Percentiles rank a stretch among this genome's conserved stretches.
phyloP scores from a whole-genome alignment of 179 eudicot species.

The Nepenthes alata region DNA sequence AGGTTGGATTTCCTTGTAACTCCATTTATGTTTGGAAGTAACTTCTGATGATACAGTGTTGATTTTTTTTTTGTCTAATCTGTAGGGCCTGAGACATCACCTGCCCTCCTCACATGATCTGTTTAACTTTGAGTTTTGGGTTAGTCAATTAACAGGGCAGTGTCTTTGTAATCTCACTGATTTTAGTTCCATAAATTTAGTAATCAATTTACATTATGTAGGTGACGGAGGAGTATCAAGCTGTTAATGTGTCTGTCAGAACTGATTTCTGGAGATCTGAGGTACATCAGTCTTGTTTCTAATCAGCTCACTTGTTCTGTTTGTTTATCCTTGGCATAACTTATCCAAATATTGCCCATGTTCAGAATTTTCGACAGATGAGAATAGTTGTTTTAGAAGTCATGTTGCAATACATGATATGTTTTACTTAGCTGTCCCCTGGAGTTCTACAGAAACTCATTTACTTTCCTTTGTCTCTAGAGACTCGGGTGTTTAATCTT shows the following conservation, averaged over 20 bases:
- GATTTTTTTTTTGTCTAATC: background rate
- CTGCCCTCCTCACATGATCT: constrained; percentile 67
- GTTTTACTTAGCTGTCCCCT: too few relatives aligned
- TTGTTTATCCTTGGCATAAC: too few relatives aligned
- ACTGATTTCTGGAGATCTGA: constrained; percentile 46
- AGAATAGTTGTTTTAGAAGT: too few relatives aligned
- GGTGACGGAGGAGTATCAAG: constrained; percentile 76
- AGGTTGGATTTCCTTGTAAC: constrained; percentile 32
- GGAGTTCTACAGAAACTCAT: too few relatives aligned
- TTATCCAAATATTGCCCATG: too few relatives aligned
- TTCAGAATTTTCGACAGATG: too few relatives aligned
- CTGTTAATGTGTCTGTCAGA: constrained; percentile 69
- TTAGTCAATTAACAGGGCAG: constrained; percentile 23
- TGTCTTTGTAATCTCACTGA: too few relatives aligned
- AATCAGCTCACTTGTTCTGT: background rate
- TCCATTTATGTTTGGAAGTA: background rate
- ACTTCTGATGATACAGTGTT: background rate
- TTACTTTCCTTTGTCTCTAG: too few relatives aligned
- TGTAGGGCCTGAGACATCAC: constrained; percentile 71
- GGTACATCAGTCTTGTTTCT: constrained; percentile 22
- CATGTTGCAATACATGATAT: too few relatives aligned
- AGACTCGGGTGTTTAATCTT: too few relatives aligned
- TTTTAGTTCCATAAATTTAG: background rate
- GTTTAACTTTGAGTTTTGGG: constrained; percentile 77
- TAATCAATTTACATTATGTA: constrained; percentile 10